A percentile compares a stretch with the other conserved stretches of the same genome.
Conservation (phyloP, 2,329 filamentous ascomycete genomes). For the Epicoccum nigrum region DNA sequence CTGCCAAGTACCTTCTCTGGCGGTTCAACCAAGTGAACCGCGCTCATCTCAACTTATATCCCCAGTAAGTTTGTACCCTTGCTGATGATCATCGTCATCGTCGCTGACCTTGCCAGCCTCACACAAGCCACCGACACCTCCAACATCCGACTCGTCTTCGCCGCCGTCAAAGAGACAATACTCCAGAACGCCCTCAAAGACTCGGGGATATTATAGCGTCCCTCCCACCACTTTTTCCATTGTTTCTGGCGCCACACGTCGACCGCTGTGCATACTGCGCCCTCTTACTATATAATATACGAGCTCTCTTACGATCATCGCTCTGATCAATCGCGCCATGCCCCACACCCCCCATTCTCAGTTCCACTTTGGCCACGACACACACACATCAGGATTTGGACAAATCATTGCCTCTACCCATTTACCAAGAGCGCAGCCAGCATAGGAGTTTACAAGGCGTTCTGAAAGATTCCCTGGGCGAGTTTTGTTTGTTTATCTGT, state of each 20-base stretch:
- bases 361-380: constrained; percentile 37
- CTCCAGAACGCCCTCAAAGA: constrained; percentile 98
- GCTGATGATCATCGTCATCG: constrained; percentile 19
- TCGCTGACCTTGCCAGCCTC: constrained; percentile 64
- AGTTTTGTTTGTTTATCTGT: constrained; percentile 5
- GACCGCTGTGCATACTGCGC: constrained; percentile 41
- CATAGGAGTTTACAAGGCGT: constrained; percentile 46
- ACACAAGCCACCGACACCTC: constrained; percentile 99
- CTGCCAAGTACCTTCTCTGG: constrained; percentile 97
- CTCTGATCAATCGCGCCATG: constrained; percentile 39
- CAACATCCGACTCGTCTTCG: constrained; percentile 96
- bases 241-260: constrained; percentile 28
- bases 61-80: constrained; percentile 68
- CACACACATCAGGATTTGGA: constrained; percentile 42
- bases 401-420: constrained; percentile 46
- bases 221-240: constrained; percentile 1
- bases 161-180: constrained; percentile 98
- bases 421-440: constrained; percentile 46
- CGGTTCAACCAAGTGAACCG: constrained; percentile 98
- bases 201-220: constrained; percentile 78
- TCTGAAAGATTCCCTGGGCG: constrained; percentile 36
- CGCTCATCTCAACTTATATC: constrained; percentile 93
- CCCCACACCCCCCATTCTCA: constrained; percentile 30
- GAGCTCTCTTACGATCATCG: constrained; percentile 40
- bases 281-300: constrained; percentile 44